Conservation (phyloP, 2,329 filamentous ascomycete genomes). For the Aspergillus niger region DNA sequence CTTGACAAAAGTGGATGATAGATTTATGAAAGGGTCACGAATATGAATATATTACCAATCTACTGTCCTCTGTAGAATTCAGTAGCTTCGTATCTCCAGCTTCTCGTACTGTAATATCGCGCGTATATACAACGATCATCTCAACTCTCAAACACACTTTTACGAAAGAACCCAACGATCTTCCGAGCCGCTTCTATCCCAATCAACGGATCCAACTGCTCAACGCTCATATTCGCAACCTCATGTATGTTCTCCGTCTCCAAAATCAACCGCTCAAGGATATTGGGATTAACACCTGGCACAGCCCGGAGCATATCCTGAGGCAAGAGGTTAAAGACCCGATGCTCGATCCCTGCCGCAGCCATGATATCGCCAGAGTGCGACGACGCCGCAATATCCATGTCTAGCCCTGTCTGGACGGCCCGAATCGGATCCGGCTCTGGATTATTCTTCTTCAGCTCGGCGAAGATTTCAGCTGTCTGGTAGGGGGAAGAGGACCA, state of each 20-base stretch:
- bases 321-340: conserved; percentile 78
- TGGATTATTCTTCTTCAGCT: conserved; percentile 82
- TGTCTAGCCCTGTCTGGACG: conserved; percentile 76
- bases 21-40: conserved; percentile 37
- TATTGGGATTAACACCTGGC: conserved; percentile 80
- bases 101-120: conserved; percentile 3
- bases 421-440: conserved; percentile 91
- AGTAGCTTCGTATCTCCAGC: background rate
- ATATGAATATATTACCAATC: conserved; percentile 28
- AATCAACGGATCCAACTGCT: conserved; percentile 71
- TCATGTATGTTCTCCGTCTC: conserved; percentile 76
- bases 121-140: conserved; percentile 23
- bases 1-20: conserved; percentile 32
- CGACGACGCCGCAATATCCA: conserved; percentile 42
- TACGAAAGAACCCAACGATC: conserved; percentile 79
- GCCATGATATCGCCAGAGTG: conserved; percentile 55
- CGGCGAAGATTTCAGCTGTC: conserved; percentile 94
- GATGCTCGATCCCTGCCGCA: conserved; percentile 56
- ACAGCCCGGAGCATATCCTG: conserved; percentile 88
- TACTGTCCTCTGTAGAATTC: conserved; percentile 4
- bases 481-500: conserved; percentile 94
- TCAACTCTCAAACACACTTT: conserved; percentile 55
- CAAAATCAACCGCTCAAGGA: conserved; percentile 70
- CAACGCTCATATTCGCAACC: conserved; percentile 80
- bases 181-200: conserved; percentile 75